These are phyloP conservation scores for Polyporus arcularius DNA, from an alignment of 768 basidiomycete genomes.

Conservation along the genomic window DNA sequence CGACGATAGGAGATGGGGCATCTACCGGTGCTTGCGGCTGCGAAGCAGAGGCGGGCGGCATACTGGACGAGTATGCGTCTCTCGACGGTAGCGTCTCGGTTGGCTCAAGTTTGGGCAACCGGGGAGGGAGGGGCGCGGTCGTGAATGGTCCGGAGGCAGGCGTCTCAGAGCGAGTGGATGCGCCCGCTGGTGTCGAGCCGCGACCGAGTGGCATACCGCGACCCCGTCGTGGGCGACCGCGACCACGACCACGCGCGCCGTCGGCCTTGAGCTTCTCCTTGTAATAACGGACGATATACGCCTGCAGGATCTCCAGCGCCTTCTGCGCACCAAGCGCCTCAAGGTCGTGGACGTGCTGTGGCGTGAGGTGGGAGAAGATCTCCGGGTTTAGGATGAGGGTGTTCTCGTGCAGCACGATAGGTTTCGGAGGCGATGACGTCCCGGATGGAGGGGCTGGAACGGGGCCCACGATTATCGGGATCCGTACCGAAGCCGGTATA, in stretches of 20 bases:
- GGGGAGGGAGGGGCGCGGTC: constrained; percentile 41
- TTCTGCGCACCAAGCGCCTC: constrained; percentile 82
- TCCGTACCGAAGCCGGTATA: constrained; percentile 50
- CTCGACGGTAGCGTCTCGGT: constrained; percentile 22
- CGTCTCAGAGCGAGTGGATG: constrained; percentile 16
- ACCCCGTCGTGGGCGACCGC: constrained; percentile 45
- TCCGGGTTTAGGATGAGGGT: constrained; percentile 82
- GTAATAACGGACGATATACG: constrained; percentile 80
- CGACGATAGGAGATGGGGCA: constrained; percentile 55
- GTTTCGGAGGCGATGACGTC: constrained; percentile 39
- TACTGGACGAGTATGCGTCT: background rate
- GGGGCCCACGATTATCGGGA: constrained; percentile 78
- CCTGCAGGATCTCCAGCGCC: constrained; percentile 79
- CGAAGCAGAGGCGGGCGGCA: constrained; percentile 13
- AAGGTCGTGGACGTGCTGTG: constrained; percentile 71
- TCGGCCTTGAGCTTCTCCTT: constrained; percentile 68
- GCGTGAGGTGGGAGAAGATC: constrained; percentile 78
- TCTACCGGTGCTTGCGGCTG: constrained; percentile 26
- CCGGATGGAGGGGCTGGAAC: constrained; percentile 55
- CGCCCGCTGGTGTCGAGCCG: constrained; percentile 28
- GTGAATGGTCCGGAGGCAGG: constrained; percentile 43
- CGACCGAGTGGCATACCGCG: constrained; percentile 36
- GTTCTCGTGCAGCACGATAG: constrained; percentile 84
- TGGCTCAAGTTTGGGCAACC: constrained; percentile 19
- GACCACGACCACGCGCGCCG: constrained; percentile 31